A percentile compares a stretch with the other conserved stretches of the same genome.
Conservation (phyloP, 306 rosid genomes). For the Trichosanthes truncata region DNA sequence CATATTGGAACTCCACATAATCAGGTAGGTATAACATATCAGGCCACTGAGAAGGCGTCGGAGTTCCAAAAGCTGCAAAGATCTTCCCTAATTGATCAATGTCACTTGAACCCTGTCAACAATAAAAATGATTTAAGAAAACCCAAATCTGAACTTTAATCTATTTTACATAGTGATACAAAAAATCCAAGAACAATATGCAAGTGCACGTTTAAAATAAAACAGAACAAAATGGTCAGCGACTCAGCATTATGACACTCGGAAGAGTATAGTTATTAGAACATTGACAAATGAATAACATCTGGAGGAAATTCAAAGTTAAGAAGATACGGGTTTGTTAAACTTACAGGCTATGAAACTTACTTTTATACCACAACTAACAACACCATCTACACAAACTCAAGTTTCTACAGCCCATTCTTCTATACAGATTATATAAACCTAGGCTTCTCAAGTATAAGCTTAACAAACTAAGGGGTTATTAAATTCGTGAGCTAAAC, state of each 20-base stretch:
- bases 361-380: background rate
- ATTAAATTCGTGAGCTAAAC: background rate
- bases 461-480: background rate
- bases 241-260: background rate
- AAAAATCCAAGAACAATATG: background rate
- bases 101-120: conserved; percentile 78
- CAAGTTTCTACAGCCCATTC: background rate
- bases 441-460: background rate
- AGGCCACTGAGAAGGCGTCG: conserved; percentile 88
- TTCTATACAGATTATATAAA: background rate
- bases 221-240: background rate
- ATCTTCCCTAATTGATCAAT: conserved; percentile 95
- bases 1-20: conserved; percentile 91
- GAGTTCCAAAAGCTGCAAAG: conserved; percentile 92
- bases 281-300: background rate
- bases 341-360: background rate
- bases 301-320: background rate
- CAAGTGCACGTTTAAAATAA: background rate
- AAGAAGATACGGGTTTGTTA: background rate
- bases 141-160: background rate
- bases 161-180: background rate
- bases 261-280: background rate
- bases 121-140: conserved; percentile 10
- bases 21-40: conserved; percentile 84
- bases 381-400: background rate